Conservation (phyloP, 2,329 filamentous ascomycete genomes). For the Cladophialophora immunda region DNA sequence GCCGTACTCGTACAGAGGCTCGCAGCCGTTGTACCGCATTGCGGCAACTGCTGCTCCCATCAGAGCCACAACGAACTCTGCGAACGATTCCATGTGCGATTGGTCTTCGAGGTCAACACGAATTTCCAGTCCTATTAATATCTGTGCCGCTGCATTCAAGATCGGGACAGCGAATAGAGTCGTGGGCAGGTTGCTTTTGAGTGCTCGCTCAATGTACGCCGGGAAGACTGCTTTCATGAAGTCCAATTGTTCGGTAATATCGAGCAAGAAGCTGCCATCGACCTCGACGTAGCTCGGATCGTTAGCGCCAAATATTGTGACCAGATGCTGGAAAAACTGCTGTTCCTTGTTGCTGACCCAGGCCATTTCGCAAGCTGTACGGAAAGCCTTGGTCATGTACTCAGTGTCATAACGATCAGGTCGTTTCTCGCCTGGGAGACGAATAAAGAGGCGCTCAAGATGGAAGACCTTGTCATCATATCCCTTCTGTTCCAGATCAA, state of each 20-base stretch:
- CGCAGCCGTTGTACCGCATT: conserved; percentile 10
- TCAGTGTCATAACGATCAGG: conserved; percentile 8
- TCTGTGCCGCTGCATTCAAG: conserved; percentile 2
- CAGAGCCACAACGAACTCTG: conserved; percentile 14
- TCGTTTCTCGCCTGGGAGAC: neutral
- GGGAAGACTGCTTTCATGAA: conserved; percentile 37
- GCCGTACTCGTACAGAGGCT: neutral
- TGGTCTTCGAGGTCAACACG: conserved; percentile 32
- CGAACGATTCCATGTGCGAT: conserved; percentile 30
- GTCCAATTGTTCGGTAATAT: conserved; percentile 27
- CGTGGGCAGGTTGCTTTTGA: conserved; percentile 8
- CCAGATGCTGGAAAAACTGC: conserved; percentile 14
- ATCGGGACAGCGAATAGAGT: conserved; percentile 20
- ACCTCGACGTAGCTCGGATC: conserved; percentile 27
- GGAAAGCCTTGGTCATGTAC: conserved; percentile 19
- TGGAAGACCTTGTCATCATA: conserved; percentile 22
- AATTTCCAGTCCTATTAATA: conserved; percentile 24
- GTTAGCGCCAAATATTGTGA: conserved; percentile 22
- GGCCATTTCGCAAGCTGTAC: conserved; percentile 22
- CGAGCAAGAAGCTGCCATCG: conserved; percentile 27
- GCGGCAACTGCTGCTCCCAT: conserved; percentile 24
- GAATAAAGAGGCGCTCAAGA: conserved; percentile 28
- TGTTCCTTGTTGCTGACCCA: conserved; percentile 7
- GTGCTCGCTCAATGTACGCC: conserved; percentile 25
- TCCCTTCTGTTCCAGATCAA: conserved; percentile 7